Base-by-base conservation (phyloP, 768 basidiomycete species). In the Cubamyces lactineus region DNA sequence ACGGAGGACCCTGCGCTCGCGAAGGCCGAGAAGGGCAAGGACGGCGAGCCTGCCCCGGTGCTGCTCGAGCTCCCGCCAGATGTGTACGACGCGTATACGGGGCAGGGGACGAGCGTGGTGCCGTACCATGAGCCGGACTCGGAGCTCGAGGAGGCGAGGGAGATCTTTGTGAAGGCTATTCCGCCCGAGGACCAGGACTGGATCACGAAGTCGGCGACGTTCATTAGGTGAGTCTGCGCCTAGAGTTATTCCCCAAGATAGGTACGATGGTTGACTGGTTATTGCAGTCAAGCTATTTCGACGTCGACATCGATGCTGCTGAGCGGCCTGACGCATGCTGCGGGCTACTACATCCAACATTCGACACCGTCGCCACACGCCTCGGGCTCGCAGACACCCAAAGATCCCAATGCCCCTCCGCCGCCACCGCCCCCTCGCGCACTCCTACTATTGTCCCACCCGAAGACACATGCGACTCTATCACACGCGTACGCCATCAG, bases 161-260 rank as follows among this genome's bases (percentile, higher is more conserved):
- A 83, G 62, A 80, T 86, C 26, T 85, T 86, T 67, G 87, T 86
- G 13, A 77, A 82, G 43, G 80, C 82, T 9, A 80, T 91, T 1
- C 85, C 86, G 23, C 81, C 85, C 16, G 86, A 88, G 24, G 83
- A 92, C 65, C 80, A 84, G 70, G 86, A 91, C 70, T 87, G 86
- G 85, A 80, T 93, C 46, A 74, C 81, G 54, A 75, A 75, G 66
- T 80, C 85, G 21, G 87, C 88, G 1, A 81, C 82, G 21, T 73
- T 85, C 24, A 76, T 88, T 59, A 89, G 88, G 88, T 87, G 71
- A 45, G 80, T 72, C 5, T 34, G 43, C 38, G 43, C 34, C 8
- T 17, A 21, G 46, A n/a, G n/a, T 5, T 23, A 11, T 23, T 48
- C 26, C 21, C 17, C 15, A 4, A 23, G 28, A 7, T 13, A 13